Percentiles rank a stretch among this genome's conserved stretches.
phyloP scores from a whole-genome alignment of 257 asterid species.

The Scutellaria minor region DNA sequence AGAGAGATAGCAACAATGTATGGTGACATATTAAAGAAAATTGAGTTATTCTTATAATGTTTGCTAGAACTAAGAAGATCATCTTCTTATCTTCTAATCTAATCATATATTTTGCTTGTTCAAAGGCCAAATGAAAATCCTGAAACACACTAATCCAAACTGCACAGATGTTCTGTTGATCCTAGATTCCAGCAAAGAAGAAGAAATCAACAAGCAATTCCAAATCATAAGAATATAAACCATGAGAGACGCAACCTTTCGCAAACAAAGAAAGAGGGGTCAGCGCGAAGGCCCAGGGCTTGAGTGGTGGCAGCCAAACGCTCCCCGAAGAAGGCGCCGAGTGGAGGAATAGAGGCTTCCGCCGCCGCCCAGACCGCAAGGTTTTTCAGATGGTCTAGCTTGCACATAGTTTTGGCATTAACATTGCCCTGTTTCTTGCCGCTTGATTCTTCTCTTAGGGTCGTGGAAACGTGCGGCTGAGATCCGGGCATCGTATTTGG shows the following conservation, averaged over 20 bases:
- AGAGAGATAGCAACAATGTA: background rate
- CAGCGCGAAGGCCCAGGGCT: constrained; percentile 57
- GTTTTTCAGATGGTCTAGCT: constrained; percentile 63
- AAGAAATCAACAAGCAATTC: background rate
- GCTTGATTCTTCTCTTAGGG: constrained; percentile 52
- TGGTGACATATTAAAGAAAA: background rate
- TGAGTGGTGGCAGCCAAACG: constrained; percentile 66
- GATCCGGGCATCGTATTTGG: constrained; percentile 21
- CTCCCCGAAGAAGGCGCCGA: constrained; percentile 69
- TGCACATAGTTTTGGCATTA: constrained; percentile 63
- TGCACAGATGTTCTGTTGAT: background rate
- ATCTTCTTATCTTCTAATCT: background rate
- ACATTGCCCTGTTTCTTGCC: constrained; percentile 56
- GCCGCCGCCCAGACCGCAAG: constrained; percentile 63
- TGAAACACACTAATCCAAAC: background rate
- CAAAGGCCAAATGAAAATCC: background rate
- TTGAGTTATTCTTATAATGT: background rate
- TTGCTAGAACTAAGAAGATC: background rate
- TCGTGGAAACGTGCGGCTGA: constrained; percentile 41
- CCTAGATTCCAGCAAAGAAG: background rate
- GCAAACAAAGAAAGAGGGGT: constrained; percentile 60
- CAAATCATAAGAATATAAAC: constrained; percentile 12
- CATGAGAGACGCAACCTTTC: constrained; percentile 54
- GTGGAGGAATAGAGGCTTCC: constrained; percentile 55
- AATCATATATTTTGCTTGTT: background rate